These are phyloP conservation scores for Hemileia vastatrix DNA, from an alignment of 1,284 basidiomycete genomes.

Conservation along the genomic window DNA sequence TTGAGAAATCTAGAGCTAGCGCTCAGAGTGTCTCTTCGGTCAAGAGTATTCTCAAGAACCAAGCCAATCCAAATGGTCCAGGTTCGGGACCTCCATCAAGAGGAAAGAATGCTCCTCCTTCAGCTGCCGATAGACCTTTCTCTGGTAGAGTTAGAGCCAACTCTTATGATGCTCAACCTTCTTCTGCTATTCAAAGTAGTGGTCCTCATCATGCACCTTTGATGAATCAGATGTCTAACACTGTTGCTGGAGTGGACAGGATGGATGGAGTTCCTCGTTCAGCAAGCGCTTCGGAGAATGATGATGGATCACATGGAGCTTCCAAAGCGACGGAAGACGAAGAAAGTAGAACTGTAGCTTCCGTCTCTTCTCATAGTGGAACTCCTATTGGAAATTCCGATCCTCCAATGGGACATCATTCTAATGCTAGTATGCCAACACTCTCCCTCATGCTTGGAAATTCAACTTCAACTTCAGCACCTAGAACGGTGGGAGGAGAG, in stretches of 20 bases:
- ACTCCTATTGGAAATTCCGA: slow-evolving; percentile 37
- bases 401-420: slow-evolving; percentile 32
- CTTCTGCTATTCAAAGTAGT: slow-evolving; percentile 18
- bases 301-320: slow-evolving; percentile 24
- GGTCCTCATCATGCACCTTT: slow-evolving; percentile 22
- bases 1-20: slow-evolving; percentile 59
- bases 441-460: slow-evolving; percentile 58
- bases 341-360: no score
- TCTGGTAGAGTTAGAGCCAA: slow-evolving; percentile 42
- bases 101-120: background rate
- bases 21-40: slow-evolving; percentile 57
- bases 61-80: no score
- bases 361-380: slow-evolving; percentile 58
- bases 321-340: slow-evolving; percentile 26
- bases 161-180: slow-evolving; percentile 45
- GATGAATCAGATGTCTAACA: slow-evolving; percentile 36
- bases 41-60: slow-evolving; percentile 83
- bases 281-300: background rate
- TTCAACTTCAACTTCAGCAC: slow-evolving; percentile 48
- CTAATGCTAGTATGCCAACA: slow-evolving; percentile 66
- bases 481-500: slow-evolving; percentile 49
- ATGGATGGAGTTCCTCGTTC: slow-evolving; percentile 35
- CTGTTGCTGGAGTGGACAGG: slow-evolving; percentile 32
- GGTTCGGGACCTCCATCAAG: background rate
- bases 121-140: slow-evolving; percentile 29